Evolutionary conservation across 2,329 filamentous ascomycete species (phyloP).

Genomic region (Colletotrichum eleusines): DNA sequence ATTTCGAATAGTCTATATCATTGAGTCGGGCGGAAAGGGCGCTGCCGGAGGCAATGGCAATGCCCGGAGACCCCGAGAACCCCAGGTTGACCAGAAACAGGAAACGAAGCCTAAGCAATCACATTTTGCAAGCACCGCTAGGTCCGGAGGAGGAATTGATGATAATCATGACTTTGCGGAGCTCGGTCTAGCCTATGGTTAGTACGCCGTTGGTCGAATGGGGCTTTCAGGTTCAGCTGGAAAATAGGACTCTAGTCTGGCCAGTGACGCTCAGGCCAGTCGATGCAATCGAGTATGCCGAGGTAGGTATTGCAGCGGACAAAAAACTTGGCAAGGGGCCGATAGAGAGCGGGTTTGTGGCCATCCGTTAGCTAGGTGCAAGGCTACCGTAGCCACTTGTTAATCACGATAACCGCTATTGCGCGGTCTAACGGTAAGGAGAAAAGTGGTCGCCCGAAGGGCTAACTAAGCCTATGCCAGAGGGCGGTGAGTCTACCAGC

Average conservation of each 20-base stretch:
- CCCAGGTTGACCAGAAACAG: background rate
- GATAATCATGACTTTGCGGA: background rate
- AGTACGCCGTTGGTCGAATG: background rate
- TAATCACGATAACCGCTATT: too few relatives aligned
- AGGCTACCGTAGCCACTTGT: too few relatives aligned
- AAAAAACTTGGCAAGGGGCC: background rate
- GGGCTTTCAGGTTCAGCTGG: background rate
- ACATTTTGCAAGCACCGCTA: background rate
- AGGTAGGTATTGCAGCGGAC: background rate
- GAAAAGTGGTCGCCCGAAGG: too few relatives aligned
- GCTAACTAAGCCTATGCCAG: too few relatives aligned
- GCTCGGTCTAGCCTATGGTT: background rate
- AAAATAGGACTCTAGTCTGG: background rate
- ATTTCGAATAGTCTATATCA: background rate
- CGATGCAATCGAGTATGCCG: too few relatives aligned
- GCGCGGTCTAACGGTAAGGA: too few relatives aligned
- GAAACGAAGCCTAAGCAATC: background rate
- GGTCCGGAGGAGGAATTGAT: background rate
- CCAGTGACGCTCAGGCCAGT: background rate
- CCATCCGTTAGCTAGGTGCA: too few relatives aligned
- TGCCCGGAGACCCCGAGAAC: background rate
- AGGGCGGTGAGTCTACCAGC: too few relatives aligned
- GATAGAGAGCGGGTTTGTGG: background rate
- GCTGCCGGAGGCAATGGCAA: background rate
- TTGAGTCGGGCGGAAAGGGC: background rate